Evolutionary conservation across 495 filamentous ascomycete species (phyloP), one percentile per base, ranked within the genome.

Genomic region (Lophiostoma macrostomum): DNA sequence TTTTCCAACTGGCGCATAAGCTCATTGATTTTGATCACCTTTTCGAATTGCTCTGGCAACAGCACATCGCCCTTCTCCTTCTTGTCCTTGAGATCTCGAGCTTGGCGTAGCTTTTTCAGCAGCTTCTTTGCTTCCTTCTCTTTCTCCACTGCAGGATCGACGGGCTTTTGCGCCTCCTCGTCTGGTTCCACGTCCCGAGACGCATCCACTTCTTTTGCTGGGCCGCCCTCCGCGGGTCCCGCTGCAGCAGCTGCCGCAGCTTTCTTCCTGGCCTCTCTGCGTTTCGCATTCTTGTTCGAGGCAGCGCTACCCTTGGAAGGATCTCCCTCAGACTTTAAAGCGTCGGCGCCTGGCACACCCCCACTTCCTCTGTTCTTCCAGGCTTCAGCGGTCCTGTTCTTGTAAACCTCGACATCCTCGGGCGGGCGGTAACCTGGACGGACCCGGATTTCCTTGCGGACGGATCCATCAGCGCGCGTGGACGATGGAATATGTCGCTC

Each of bases 331-430:
- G 32, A 79, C 40, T 79, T 78, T 42, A 81, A 66, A 0, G 73
- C 72, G 49, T 87, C 88, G 14, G 90, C 87, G 10, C 94, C 94
- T 7, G 91, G 87, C 4, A 96, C 78, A 58, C 86, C 85, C 44
- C 79, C 82, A 53, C 76, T 85, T 11, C 84, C 87, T 16, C 90
- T 81, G 60, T 76, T 90, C 70, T 89, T 91, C 76, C 87, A 95
- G 31, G 79, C 82, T 58, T 91, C 87, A 20, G 91, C 91, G 4
- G 84, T 87, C 34, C 86, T 83, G 72, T 95, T 97, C 76, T 87
- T 93, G 79, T 97, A 99, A 29, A 95, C 74, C 64, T 96, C 89
- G 50, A 96, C 87, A 70, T 99, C 94, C 69, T 99, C 94, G 1
- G 93, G 91, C 0, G 94, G 94, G 28, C 81, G 81, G 70, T 97